Base-by-base conservation (phyloP, 192 early-diverging fungal genomes). In the Mortierella hygrophila region DNA sequence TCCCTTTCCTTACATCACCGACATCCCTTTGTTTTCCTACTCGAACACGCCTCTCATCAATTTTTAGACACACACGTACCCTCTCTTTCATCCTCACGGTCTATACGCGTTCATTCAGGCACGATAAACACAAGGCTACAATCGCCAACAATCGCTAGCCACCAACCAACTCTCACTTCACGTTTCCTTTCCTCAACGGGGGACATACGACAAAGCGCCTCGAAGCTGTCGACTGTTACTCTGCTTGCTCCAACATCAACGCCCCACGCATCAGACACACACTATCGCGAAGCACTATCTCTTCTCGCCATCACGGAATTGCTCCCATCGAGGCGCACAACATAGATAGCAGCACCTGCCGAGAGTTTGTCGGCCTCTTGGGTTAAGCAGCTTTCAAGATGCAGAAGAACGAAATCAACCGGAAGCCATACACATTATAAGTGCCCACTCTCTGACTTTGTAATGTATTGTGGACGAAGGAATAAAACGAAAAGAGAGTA, bases 391-490 rank as follows among this genome's bases (percentile, higher is more conserved):
- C 23, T 37, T 79, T 75, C 78, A 85, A 32, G 23, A 85, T 85
- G 83, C 83, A 80, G 70, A 85, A 85, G 52, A 71, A 23, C 37
- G 83, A 85, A 52, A 63, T 70, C 18, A 73, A 65, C 63, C 68
- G 75, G 55, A 85, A 77, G 29, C 70, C 83, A 76, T 80, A 80
- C 37, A 85, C 83, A 80, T 85, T 85, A 85, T 85, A 85, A 85
- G 83, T 85, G 74, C 72, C 15, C n/a, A 26, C 38, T 37, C 29
- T 29, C n/a, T 37, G 20, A 29, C 35, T 18, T 47, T 77, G 15
- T 7, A 26, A 15, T n/a, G 42, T 57, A 23, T 54, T 70, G 23
- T 32, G 26, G 29, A 26, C 55, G 29, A 29, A 32, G n/a, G 26
- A 11, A 13, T 65, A 13, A 13, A 15, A 26, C 10, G 3, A 32